phyloP scores from a whole-genome alignment of 2,329 filamentous ascomycete genomes.

The Fusarium chlamydosporum region DNA sequence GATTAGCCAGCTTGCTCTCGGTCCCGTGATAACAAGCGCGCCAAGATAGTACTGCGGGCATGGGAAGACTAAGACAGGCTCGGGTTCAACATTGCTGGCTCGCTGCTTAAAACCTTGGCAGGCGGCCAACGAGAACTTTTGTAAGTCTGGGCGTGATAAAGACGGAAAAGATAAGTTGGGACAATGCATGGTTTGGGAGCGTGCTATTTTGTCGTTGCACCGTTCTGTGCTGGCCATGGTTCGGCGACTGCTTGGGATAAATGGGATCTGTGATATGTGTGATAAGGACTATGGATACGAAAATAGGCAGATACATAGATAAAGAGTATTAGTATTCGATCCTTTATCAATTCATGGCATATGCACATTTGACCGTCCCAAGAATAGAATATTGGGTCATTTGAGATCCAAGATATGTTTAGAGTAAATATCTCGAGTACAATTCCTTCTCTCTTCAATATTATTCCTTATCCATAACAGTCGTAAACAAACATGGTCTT shows the following conservation, averaged over 20 bases:
- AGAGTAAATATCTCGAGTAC: too few species aligned
- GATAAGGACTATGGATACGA: constrained; percentile 28
- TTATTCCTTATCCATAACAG: constrained; percentile 1
- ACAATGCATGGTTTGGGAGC: not conserved
- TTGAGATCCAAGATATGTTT: too few species aligned
- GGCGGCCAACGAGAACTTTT: constrained; percentile 39
- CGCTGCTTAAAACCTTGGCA: constrained; percentile 21
- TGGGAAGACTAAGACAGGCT: constrained; percentile 8
- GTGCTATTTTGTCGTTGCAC: not conserved
- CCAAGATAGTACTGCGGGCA: constrained; percentile 28
- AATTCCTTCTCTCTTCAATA: not conserved
- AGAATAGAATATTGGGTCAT: too few species aligned
- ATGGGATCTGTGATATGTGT: not conserved
- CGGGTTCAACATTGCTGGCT: constrained; percentile 20
- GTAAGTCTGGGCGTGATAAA: constrained; percentile 42
- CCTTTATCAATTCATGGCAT: not conserved
- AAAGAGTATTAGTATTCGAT: not conserved
- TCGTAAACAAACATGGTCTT: constrained; percentile 6
- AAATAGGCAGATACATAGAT: constrained; percentile 5
- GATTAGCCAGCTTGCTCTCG: constrained; percentile 20
- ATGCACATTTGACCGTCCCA: too few species aligned
- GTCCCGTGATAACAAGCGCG: constrained; percentile 40
- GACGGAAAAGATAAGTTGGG: constrained; percentile 34
- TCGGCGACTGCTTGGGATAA: constrained; percentile 4
- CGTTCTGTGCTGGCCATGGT: not conserved